Evolutionary conservation across 1,284 basidiomycete species (phyloP).

Genomic region (Heterobasidion occidentale): DNA sequence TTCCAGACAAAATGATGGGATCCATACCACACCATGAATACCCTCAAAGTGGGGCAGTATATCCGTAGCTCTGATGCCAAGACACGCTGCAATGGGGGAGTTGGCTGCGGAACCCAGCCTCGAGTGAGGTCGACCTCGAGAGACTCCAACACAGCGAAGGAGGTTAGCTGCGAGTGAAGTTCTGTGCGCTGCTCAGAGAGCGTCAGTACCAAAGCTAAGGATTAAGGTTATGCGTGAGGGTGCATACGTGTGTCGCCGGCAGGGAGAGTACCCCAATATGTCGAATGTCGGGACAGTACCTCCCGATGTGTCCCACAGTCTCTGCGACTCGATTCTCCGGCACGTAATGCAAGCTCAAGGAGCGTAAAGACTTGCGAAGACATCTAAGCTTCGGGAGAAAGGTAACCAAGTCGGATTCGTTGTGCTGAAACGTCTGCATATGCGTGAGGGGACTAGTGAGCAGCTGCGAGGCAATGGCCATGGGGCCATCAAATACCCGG

Average conservation of each 20-base stretch:
- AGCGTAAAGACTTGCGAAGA: conserved; percentile 16
- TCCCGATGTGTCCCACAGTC: conserved; percentile 14
- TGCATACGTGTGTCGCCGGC: conserved; percentile 18
- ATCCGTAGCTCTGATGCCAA: conserved; percentile 21
- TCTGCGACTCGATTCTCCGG: conserved; percentile 16
- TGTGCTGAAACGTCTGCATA: conserved; percentile 15
- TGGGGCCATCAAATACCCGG: conserved; percentile 18
- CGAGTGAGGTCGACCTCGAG: conserved; percentile 22
- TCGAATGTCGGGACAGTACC: conserved; percentile 15
- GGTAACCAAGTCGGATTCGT: conserved; percentile 16
- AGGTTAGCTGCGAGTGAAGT: conserved; percentile 19
- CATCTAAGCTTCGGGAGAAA: conserved; percentile 16
- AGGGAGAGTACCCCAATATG: conserved; percentile 22
- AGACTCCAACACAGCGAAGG: conserved; percentile 16
- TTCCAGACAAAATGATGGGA: conserved; percentile 18
- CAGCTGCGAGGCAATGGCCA: conserved; percentile 19
- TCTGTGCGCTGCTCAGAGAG: conserved; percentile 16
- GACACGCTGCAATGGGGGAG: conserved; percentile 16
- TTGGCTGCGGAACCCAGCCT: conserved; percentile 17
- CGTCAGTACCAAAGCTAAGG: not conserved
- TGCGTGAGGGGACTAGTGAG: conserved; percentile 19
- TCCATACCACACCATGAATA: conserved; percentile 20
- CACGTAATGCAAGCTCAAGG: conserved; percentile 17
- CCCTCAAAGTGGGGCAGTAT: conserved; percentile 19
- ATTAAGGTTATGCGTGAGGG: not conserved